Evolutionary conservation across 306 rosid genomes (phyloP), one percentile per base, ranked within the genome.

Genomic region (barrel medic (Medicago truncatula)): DNA sequence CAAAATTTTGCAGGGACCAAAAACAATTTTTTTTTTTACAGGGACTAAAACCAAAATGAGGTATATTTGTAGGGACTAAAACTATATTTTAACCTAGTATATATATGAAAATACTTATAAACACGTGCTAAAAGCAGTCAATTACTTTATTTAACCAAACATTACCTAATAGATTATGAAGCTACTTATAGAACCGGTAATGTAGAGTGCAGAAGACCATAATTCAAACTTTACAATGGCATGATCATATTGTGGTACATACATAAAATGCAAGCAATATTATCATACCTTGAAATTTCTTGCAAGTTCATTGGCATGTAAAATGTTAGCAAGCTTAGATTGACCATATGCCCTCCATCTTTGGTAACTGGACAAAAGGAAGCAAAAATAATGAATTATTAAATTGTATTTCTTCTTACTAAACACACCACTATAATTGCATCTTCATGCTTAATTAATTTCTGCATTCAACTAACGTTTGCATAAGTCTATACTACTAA

Each of bases 301-400:
- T 38, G 96, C 71, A 69, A 94, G 94, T 84, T 94, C 94, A 11
- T 86, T 87, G 60, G 93, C 94, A 78, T 91, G 97, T 86, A 94
- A 86, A 71, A 91, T 69, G 69, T 94, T 94, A 50, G 92, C 91
- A 50, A 94, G 91, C 87, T 94, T 94, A 65, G 98, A 88, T 75
- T 91, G 96, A 20, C 98, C 97, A 72, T 94, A 94, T 38, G 96
- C 98, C 13, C 11, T 18, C 71, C 84, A 76, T 7, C 84, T 83
- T 21, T 43, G 53, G 78, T 85, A 91, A 84, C 98, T 93, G 75
- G 69, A 71, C 38, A 61, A 41, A 74, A 54, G 34, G 46, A 81
- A 62, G 49, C 13, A 68, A 21, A 39, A 38, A 18, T 49, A 17
- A 63, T 40, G 12, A 71, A 20, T 40, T 58, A 49, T n/a, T 50